A percentile compares a stretch with the other conserved stretches of the same genome.
These are phyloP conservation scores for Dothiorella sarmentorum DNA, from an alignment of 2,329 filamentous ascomycete species.

Conservation along the genomic window DNA sequence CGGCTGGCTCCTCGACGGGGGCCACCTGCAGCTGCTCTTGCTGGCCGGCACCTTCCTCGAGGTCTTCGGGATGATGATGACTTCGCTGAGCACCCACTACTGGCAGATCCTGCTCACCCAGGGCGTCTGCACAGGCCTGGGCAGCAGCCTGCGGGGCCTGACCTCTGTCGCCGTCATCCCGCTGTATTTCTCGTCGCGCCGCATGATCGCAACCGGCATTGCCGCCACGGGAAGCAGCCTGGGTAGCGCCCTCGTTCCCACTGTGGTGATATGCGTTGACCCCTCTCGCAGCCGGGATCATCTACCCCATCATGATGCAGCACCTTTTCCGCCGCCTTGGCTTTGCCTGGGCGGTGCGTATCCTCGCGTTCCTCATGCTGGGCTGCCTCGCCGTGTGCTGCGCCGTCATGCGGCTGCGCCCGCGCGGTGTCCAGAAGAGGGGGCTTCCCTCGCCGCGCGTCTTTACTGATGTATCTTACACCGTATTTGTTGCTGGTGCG, in stretches of 20 bases:
- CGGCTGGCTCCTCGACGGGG: slow-evolving; percentile 49
- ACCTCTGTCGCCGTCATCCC: slow-evolving; percentile 46
- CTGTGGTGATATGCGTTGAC: too few species aligned
- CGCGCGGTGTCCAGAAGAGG: slow-evolving; percentile 28
- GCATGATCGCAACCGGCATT: slow-evolving; percentile 45
- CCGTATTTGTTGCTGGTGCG: too few species aligned
- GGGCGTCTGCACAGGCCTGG: slow-evolving; percentile 47
- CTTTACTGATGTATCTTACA: too few species aligned
- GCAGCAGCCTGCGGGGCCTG: slow-evolving; percentile 43
- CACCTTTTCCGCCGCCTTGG: slow-evolving; percentile 56
- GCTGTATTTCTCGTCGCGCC: slow-evolving; percentile 46
- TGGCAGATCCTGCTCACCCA: slow-evolving; percentile 51
- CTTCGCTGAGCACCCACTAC: slow-evolving; percentile 45
- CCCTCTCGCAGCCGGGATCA: too few species aligned
- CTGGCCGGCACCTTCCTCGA: slow-evolving; percentile 43
- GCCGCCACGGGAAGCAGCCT: slow-evolving; percentile 42
- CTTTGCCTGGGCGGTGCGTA: slow-evolving; percentile 62
- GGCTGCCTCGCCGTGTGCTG: slow-evolving; percentile 50
- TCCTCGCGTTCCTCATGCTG: slow-evolving; percentile 65
- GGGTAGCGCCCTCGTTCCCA: too few species aligned
- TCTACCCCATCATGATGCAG: slow-evolving; percentile 51
- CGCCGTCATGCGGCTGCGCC: slow-evolving; percentile 42
- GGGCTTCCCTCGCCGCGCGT: slow-evolving; percentile 28
- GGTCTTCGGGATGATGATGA: slow-evolving; percentile 51
- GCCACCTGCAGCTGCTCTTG: slow-evolving; percentile 45